Evolutionary conservation across 2,329 filamentous ascomycete genomes (phyloP), one percentile per base, ranked within the genome.

Genomic region (Fusarium beomiforme): DNA sequence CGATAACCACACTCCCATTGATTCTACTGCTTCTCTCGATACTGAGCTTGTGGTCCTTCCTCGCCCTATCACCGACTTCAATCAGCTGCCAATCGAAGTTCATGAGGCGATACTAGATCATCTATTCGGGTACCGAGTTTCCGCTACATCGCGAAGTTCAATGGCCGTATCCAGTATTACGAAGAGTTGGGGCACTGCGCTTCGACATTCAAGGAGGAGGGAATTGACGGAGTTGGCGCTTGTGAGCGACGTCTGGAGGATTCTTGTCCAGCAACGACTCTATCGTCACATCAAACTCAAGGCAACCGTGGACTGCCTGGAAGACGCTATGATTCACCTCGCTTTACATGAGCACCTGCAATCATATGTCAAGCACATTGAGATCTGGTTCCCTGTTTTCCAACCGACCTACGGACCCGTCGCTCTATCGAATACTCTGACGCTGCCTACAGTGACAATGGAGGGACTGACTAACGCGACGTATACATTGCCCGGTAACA

Each of bases 301-400:
- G 81, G 92, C 90, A 1, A 93, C 91, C 0, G 82, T 87, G 39
- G 85, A 87, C n/a, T 90, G 87, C 19, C 81, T 93, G 42, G 81
- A 87, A 43, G 85, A 89, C 50, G 88, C 91, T 10, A 83, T 87
- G 69, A 70, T 81, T 36, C 93, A 91, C 83, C 92, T 94, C 71
- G 79, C 81, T 19, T 71, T 80, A 13, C 85, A 90, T 64, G 82
- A 85, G 31, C 88, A 92, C 74, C 85, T 94, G 9, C 85, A 87
- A 23, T 73, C 81, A 12, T 89, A 93, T 72, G 89, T 94, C 65
- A 90, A 89, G 71, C 92, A 94, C 75, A 87, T 93, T 64, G 92
- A 94, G 79, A 85, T 93, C 43, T 94, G 92, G 91, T 92, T 94
- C 68, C 92, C 92, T 6, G 91, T 93, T 42, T 94, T 92, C 74